Evolutionary conservation across 805 yeast species (phyloP).

Genomic region (Debaryomyces castellii): DNA sequence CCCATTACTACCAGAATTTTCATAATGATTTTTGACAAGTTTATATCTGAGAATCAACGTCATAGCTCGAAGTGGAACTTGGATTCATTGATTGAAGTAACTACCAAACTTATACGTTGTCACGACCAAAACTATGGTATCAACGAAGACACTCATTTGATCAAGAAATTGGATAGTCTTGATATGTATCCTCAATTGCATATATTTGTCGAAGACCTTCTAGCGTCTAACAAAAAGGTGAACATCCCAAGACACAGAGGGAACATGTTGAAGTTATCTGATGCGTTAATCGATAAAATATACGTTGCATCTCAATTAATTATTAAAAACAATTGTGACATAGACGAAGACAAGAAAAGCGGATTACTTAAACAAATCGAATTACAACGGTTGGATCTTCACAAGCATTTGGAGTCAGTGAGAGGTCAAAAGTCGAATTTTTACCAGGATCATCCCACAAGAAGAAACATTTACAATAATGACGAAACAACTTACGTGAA

Average conservation of each 20-base stretch:
- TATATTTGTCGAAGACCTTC: conserved; percentile 12
- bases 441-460: conserved; percentile 4
- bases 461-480: conserved; percentile 10
- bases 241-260: conserved; percentile 11
- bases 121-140: conserved; percentile 14
- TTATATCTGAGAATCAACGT: conserved; percentile 5
- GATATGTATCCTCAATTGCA: conserved; percentile 12
- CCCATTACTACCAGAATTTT: conserved; percentile 35
- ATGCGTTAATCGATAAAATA: conserved; percentile 14
- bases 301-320: conserved; percentile 13
- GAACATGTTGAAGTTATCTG: conserved; percentile 20
- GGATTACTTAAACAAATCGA: neutral
- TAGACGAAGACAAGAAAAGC: neutral
- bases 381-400: neutral
- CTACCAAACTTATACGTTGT: conserved; percentile 12
- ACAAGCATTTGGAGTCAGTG: conserved; percentile 2
- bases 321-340: conserved; percentile 4
- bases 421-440: conserved; percentile 7
- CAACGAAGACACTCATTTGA: conserved; percentile 4
- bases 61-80: conserved; percentile 3
- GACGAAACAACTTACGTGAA: conserved; percentile 22
- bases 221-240: conserved; percentile 2
- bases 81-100: conserved; percentile 10
- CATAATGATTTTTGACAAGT: conserved; percentile 16
- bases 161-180: conserved; percentile 5